A percentile compares a stretch with the other conserved stretches of the same genome.
These are phyloP conservation scores for Hymenoscyphus fructigenus DNA, from an alignment of 2,329 filamentous ascomycete genomes.

Conservation along the genomic window DNA sequence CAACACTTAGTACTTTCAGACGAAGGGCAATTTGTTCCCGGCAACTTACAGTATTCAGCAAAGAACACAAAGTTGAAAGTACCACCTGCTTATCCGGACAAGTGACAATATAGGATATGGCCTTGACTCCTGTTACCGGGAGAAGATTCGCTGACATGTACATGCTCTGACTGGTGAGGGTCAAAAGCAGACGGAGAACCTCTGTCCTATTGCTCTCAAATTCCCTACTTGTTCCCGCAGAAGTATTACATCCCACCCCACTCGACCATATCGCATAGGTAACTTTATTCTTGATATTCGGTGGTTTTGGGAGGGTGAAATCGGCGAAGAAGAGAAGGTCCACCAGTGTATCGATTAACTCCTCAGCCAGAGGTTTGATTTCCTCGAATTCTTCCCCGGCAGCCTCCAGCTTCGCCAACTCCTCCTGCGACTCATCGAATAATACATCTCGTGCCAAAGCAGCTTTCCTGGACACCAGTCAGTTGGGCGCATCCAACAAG, in stretches of 20 bases:
- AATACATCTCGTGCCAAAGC: constrained; percentile 72
- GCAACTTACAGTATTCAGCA: constrained; percentile 80
- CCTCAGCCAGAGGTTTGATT: constrained; percentile 83
- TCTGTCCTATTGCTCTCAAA: constrained; percentile 92
- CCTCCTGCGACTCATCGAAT: constrained; percentile 71
- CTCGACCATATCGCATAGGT: constrained; percentile 97
- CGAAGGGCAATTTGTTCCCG: constrained; percentile 9
- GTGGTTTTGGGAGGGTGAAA: constrained; percentile 76
- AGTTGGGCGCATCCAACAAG: constrained; percentile 18
- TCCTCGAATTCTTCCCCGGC: constrained; percentile 70
- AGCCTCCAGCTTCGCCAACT: constrained; percentile 48
- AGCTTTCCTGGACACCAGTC: constrained; percentile 48
- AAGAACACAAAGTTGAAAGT: constrained; percentile 83
- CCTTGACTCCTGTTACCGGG: constrained; percentile 77
- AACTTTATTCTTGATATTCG: constrained; percentile 73
- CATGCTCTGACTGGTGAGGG: constrained; percentile 86
- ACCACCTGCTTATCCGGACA: constrained; percentile 90
- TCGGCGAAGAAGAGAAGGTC: constrained; percentile 91
- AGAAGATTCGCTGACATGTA: constrained; percentile 80
- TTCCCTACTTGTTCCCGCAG: constrained; percentile 84
- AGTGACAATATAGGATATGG: constrained; percentile 85
- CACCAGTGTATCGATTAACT: constrained; percentile 84
- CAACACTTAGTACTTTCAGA: constrained; percentile 11
- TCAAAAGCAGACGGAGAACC: constrained; percentile 80
- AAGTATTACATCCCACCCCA: constrained; percentile 90